These are phyloP conservation scores for Pueraria montana DNA, from an alignment of 306 rosid species.

Conservation along the genomic window DNA sequence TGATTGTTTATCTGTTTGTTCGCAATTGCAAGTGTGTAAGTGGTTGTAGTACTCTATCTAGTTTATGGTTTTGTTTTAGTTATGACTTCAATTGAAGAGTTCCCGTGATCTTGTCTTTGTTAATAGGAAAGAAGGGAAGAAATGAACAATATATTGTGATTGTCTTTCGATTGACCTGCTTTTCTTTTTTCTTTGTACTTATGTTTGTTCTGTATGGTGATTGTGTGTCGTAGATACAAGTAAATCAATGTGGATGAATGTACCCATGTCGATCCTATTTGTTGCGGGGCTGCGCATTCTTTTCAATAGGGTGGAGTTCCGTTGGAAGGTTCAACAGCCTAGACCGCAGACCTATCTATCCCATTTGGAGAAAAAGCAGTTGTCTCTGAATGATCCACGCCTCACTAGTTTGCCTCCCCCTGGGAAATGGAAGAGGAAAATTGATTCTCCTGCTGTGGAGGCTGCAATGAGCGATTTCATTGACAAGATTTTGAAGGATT, in stretches of 20 bases:
- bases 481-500: slow-evolving; percentile 87
- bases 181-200: background rate
- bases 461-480: slow-evolving; percentile 79
- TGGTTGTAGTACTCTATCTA: background rate
- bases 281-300: slow-evolving; percentile 76
- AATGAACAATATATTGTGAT: background rate
- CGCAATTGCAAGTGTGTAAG: background rate
- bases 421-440: slow-evolving; percentile 81
- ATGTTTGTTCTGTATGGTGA: slow-evolving; percentile 16
- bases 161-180: background rate
- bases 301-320: slow-evolving; percentile 77
- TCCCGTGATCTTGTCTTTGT: background rate
- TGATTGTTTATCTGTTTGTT: background rate
- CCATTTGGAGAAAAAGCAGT: slow-evolving; percentile 88
- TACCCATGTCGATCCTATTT: slow-evolving; percentile 81
- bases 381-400: slow-evolving; percentile 77
- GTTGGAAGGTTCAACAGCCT: slow-evolving; percentile 73
- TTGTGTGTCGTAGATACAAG: slow-evolving; percentile 75
- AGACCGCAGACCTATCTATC: slow-evolving; percentile 69
- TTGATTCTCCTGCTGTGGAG: slow-evolving; percentile 86
- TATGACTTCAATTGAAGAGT: slow-evolving; percentile 16
- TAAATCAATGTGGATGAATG: slow-evolving; percentile 96
- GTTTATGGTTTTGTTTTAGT: background rate
- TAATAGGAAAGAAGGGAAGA: slow-evolving; percentile 25
- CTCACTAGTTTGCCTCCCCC: slow-evolving; percentile 67